Percentiles rank a stretch among this genome's conserved stretches.
Conservation (phyloP, 2,329 filamentous ascomycete species). For the Colletotrichum sublineola region DNA sequence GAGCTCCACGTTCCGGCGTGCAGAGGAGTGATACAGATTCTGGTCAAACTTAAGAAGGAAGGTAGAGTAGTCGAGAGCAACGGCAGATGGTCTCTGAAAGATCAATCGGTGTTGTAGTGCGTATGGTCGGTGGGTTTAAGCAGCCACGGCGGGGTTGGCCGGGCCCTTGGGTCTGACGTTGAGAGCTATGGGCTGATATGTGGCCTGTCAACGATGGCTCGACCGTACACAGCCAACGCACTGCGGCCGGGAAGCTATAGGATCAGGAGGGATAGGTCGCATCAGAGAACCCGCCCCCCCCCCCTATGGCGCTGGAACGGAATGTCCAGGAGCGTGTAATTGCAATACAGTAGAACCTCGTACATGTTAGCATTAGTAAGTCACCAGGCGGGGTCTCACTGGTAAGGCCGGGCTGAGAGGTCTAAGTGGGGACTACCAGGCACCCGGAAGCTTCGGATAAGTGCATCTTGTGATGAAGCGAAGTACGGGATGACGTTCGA, state of each 20-base stretch:
- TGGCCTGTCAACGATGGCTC: background rate
- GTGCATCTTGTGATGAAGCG: constrained; percentile 2
- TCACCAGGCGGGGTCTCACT: background rate
- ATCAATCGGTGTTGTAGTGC: constrained; percentile 57
- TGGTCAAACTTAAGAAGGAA: constrained; percentile 83
- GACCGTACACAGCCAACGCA: background rate
- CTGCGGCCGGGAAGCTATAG: background rate
- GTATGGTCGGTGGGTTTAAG: background rate
- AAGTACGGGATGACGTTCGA: constrained; percentile 26
- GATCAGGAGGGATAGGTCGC: background rate
- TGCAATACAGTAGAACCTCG: background rate
- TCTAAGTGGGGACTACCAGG: background rate
- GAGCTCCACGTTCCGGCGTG: constrained; percentile 82
- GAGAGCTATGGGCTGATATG: background rate
- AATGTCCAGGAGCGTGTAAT: background rate
- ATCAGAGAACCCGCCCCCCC: background rate
- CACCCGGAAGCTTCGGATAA: constrained; percentile 34
- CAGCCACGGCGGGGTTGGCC: background rate
- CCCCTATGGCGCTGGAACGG: background rate
- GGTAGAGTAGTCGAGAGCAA: constrained; percentile 68
- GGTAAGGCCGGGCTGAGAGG: background rate
- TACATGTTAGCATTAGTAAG: background rate
- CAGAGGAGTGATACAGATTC: constrained; percentile 80
- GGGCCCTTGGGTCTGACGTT: constrained; percentile 9
- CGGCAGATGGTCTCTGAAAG: constrained; percentile 59